These are phyloP conservation scores for Tuctoria greenei DNA, from an alignment of 176 grass and related monocot genomes.

Conservation along the genomic window DNA sequence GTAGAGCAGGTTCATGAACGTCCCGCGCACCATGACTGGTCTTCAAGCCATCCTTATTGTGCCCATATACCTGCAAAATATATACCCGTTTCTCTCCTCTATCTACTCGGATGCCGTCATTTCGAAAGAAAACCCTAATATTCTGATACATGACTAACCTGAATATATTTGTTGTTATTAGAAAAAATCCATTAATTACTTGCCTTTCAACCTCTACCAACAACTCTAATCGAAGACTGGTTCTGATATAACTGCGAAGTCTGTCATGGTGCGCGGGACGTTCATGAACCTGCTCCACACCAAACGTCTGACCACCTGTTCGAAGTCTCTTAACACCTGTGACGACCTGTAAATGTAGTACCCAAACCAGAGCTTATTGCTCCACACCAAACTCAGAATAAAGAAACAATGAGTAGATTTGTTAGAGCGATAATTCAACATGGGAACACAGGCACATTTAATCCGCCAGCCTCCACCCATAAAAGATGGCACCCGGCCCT, in stretches of 20 bases:
- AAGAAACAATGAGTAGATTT: conserved; percentile 17
- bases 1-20: conserved; percentile 48
- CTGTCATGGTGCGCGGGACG: conserved; percentile 27
- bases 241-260: too few species aligned
- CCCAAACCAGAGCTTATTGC: neutral
- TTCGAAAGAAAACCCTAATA: neutral
- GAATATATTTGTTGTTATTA: too few species aligned
- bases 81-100: neutral
- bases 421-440: conserved; percentile 33
- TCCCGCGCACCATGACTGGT: conserved; percentile 27
- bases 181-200: too few species aligned
- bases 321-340: neutral
- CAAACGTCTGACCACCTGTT: too few species aligned
- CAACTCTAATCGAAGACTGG: too few species aligned
- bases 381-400: neutral
- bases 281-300: conserved; percentile 49
- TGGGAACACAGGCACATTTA: conserved; percentile 62
- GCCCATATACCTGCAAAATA: conserved; percentile 26
- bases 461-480: conserved; percentile 27
- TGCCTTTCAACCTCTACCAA: too few species aligned
- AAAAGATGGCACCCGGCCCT: conserved; percentile 12
- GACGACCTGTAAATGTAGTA: neutral
- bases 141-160: too few species aligned
- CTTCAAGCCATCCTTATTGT: conserved; percentile 18
- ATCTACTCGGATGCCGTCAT: neutral